These are phyloP conservation scores for Diphasiastrum complanatum DNA, from an alignment of 83 land plant genomes.

Conservation along the genomic window DNA sequence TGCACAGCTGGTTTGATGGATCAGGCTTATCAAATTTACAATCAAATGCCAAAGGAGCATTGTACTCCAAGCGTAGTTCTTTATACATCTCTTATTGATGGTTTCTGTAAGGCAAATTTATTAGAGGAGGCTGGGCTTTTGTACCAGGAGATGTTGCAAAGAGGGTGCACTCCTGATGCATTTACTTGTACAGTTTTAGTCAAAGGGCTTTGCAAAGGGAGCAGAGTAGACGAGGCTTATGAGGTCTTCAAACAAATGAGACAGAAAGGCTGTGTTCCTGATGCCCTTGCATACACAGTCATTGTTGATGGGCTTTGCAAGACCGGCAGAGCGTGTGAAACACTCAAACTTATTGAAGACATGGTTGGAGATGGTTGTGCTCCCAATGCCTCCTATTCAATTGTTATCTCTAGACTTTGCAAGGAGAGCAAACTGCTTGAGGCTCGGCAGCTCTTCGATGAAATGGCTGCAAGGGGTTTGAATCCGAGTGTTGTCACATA, in stretches of 20 bases:
- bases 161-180: constrained; percentile 47
- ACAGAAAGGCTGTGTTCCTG: constrained; percentile 37
- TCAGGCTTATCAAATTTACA: neutral
- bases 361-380: neutral
- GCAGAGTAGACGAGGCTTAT: constrained; percentile 41
- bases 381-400: neutral
- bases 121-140: constrained; percentile 36
- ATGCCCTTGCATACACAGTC: constrained; percentile 47
- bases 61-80: neutral
- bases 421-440: constrained; percentile 28
- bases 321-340: neutral
- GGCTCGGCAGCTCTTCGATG: constrained; percentile 38
- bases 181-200: constrained; percentile 44
- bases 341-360: neutral
- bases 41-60: neutral
- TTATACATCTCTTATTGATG: neutral
- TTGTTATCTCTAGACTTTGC: neutral
- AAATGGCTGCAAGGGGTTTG: constrained; percentile 41
- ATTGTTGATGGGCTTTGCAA: constrained; percentile 54
- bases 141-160: constrained; percentile 45
- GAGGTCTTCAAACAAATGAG: constrained; percentile 46
- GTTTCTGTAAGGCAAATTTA: neutral
- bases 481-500: constrained; percentile 35
- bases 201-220: constrained; percentile 35
- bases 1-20: too few species aligned